Evolutionary conservation across 179 eudicot species (phyloP).

Genomic region (Spinacia oleracea): DNA sequence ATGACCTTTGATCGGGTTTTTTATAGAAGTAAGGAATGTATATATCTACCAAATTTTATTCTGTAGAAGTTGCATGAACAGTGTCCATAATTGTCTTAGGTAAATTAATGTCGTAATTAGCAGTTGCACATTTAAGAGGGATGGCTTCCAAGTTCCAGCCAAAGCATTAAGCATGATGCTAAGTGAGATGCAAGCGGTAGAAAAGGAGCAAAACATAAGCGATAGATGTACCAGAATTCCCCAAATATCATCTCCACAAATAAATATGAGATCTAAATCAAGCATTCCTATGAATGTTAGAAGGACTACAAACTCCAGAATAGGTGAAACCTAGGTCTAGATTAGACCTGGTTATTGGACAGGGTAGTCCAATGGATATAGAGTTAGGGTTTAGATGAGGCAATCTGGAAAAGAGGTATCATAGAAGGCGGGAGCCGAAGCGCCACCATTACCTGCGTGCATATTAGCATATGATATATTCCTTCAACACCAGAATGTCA

Average conservation of each 20-base stretch:
- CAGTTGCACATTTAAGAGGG: slow-evolving; percentile 69
- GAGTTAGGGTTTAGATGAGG: slow-evolving; percentile 73
- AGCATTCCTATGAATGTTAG: slow-evolving; percentile 68
- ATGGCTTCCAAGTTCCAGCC: slow-evolving; percentile 78
- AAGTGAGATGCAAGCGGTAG: slow-evolving; percentile 48
- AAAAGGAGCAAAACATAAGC: slow-evolving; percentile 60
- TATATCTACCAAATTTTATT: slow-evolving; percentile 36
- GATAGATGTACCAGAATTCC: slow-evolving; percentile 37
- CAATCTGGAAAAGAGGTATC: slow-evolving; percentile 85
- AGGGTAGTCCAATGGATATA: no score
- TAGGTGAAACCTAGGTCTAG: slow-evolving; percentile 59
- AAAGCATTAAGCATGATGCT: slow-evolving; percentile 60
- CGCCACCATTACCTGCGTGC: slow-evolving; percentile 81
- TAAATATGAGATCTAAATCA: slow-evolving; percentile 62
- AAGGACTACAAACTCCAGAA: slow-evolving; percentile 63
- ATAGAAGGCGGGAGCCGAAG: slow-evolving; percentile 86
- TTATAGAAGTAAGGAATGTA: no score
- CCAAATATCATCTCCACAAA: slow-evolving; percentile 83
- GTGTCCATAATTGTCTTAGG: slow-evolving; percentile 61
- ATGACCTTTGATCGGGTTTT: no score
- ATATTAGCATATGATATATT: slow-evolving; percentile 74
- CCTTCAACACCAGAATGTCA: slow-evolving; percentile 94
- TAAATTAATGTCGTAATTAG: slow-evolving; percentile 41
- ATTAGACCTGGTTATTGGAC: no score
- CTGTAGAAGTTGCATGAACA: slow-evolving; percentile 34